A percentile compares a stretch with the other conserved stretches of the same genome.
Conservation (phyloP, 2,329 filamentous ascomycete species). For the Fusarium mexicanum region DNA sequence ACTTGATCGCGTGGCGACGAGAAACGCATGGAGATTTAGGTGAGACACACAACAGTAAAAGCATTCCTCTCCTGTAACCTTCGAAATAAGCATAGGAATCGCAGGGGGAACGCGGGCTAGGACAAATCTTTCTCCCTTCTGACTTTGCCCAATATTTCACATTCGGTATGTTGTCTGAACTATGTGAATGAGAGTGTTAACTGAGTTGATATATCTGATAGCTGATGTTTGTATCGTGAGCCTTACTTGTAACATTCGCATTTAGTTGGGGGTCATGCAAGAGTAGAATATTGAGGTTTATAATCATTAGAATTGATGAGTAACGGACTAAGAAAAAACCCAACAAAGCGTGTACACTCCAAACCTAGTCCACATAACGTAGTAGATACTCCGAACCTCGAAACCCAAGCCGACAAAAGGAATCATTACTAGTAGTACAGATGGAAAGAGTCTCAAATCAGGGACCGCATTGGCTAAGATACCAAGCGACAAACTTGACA, state of each 20-base stretch:
- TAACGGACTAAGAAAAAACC: not conserved
- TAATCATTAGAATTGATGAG: not conserved
- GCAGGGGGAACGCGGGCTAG: accelerated
- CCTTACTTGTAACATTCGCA: not conserved
- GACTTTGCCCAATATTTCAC: not conserved
- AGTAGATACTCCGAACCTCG: not conserved
- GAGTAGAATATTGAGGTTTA: not conserved
- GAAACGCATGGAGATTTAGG: not conserved
- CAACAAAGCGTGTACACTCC: not conserved
- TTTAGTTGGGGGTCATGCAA: accelerated
- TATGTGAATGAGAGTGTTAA: not conserved
- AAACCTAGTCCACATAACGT: not conserved
- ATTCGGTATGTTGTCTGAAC: not conserved
- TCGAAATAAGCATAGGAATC: not conserved
- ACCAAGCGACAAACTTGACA: slow-evolving; percentile 12
- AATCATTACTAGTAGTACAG: not conserved
- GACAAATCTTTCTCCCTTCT: not conserved
- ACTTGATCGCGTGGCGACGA: too few relatives aligned
- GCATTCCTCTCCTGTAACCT: not conserved
- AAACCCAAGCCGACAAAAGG: too few relatives aligned
- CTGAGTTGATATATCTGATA: not conserved
- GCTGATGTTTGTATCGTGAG: not conserved
- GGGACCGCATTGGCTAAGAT: not conserved
- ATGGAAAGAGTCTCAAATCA: not conserved
- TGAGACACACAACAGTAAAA: not conserved